Percentiles rank a stretch among this genome's conserved stretches.
Conservation (phyloP, 768 basidiomycete species). For the Phanerodontia chrysosporium region DNA sequence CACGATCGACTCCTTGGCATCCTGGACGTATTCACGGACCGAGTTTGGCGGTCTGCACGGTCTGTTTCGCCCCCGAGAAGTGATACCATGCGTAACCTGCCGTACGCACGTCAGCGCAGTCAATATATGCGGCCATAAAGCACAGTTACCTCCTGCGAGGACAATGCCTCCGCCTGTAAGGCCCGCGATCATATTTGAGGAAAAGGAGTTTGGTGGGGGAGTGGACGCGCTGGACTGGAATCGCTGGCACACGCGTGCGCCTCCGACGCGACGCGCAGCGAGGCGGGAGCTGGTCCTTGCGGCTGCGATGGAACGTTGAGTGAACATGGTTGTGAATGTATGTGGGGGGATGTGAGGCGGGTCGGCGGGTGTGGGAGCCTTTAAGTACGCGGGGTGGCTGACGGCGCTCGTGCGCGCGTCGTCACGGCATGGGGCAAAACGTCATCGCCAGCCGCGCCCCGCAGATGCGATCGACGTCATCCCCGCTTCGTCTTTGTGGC, state of each 20-base stretch:
- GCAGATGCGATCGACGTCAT: conserved; percentile 2
- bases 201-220: conserved; percentile 2
- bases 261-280: conserved; percentile 18
- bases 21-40: conserved; percentile 21
- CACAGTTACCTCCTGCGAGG: conserved; percentile 23
- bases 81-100: conserved; percentile 40
- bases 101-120: not conserved
- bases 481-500: conserved; percentile 2
- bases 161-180: conserved; percentile 28
- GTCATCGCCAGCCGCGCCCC: not conserved
- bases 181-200: conserved; percentile 26
- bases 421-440: not conserved
- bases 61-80: conserved; percentile 34
- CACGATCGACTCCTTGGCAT: conserved; percentile 22
- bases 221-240: conserved; percentile 19
- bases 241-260: conserved; percentile 17
- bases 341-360: not conserved
- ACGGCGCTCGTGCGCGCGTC: not conserved
- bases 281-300: not conserved
- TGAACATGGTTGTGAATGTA: not conserved
- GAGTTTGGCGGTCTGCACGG: conserved; percentile 32
- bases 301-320: not conserved
- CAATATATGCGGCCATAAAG: not conserved
- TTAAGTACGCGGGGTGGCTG: not conserved
- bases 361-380: not conserved